These are phyloP conservation scores for Prunus mira DNA, from an alignment of 306 rosid genomes.

Conservation along the genomic window DNA sequence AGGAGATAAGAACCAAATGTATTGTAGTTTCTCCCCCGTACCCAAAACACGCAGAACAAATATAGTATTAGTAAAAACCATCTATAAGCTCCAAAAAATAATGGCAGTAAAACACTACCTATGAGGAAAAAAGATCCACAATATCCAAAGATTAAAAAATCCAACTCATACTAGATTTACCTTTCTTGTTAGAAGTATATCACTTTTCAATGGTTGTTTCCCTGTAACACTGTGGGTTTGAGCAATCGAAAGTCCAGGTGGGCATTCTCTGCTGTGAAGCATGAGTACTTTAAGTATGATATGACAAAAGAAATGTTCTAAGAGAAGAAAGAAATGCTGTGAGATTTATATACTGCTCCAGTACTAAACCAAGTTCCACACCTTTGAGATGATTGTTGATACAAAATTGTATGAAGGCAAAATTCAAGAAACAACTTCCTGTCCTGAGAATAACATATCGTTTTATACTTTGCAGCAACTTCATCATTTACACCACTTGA, in stretches of 20 bases:
- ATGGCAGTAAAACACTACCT: slow-evolving; percentile 1
- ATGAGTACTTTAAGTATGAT: slow-evolving; percentile 23
- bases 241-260: slow-evolving; percentile 81
- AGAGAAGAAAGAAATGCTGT: slow-evolving; percentile 13
- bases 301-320: not conserved
- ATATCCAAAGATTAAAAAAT: not conserved
- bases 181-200: slow-evolving; percentile 64
- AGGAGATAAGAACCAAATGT: not conserved
- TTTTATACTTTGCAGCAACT: slow-evolving; percentile 64
- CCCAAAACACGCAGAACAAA: not conserved
- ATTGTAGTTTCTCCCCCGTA: not conserved
- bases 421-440: slow-evolving; percentile 71
- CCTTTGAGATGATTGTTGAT: slow-evolving; percentile 78
- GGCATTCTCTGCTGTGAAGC: slow-evolving; percentile 54
- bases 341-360: slow-evolving; percentile 11
- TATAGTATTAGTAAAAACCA: not conserved
- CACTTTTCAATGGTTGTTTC: slow-evolving; percentile 57
- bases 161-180: slow-evolving; percentile 31
- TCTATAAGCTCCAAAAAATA: not conserved
- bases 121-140: slow-evolving; percentile 1
- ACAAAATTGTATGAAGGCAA: slow-evolving; percentile 81
- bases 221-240: slow-evolving; percentile 75
- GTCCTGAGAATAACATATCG: slow-evolving; percentile 48
- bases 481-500: slow-evolving; percentile 55
- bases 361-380: slow-evolving; percentile 30